These are phyloP conservation scores for Epichloe festucae DNA, from an alignment of 2,329 filamentous ascomycete genomes.

Conservation along the genomic window DNA sequence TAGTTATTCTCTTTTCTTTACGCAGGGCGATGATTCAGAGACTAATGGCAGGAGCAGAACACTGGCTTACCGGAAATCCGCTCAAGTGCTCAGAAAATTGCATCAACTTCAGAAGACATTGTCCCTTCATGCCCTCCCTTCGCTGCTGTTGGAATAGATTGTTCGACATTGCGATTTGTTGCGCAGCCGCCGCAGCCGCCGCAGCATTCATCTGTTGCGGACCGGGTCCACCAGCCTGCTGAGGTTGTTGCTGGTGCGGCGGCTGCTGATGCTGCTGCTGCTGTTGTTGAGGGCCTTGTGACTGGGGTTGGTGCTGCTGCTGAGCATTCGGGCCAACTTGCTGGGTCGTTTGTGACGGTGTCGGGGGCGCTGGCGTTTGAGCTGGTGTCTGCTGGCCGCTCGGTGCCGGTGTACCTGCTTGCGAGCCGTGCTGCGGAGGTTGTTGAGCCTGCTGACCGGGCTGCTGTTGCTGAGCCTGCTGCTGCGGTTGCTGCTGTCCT, in stretches of 20 bases:
- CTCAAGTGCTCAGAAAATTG: slow-evolving; percentile 51
- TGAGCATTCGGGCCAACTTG: slow-evolving; percentile 19
- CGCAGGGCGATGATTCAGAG: too few relatives aligned
- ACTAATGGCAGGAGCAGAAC: neutral
- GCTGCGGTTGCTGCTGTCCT: slow-evolving; percentile 30
- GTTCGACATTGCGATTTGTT: slow-evolving; percentile 23
- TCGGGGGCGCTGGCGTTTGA: slow-evolving; percentile 24
- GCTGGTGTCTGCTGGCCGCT: slow-evolving; percentile 27
- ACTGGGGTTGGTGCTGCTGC: slow-evolving; percentile 15
- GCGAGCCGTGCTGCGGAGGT: slow-evolving; percentile 14
- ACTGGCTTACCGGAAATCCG: slow-evolving; percentile 37
- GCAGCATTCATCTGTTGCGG: slow-evolving; percentile 19
- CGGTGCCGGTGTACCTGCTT: slow-evolving; percentile 6
- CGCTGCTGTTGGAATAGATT: slow-evolving; percentile 32
- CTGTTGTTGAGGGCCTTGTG: slow-evolving; percentile 1
- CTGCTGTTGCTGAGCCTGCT: slow-evolving; percentile 29
- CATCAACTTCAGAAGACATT: slow-evolving; percentile 46
- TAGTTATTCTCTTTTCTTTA: neutral
- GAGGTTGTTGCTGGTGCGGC: slow-evolving; percentile 12
- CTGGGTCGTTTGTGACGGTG: slow-evolving; percentile 5
- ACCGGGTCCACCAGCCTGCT: slow-evolving; percentile 5
- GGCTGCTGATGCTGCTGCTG: slow-evolving; percentile 7
- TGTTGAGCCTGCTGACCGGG: slow-evolving; percentile 34
- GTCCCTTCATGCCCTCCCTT: slow-evolving; percentile 38
- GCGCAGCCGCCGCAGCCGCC: slow-evolving; percentile 13